Evolutionary conservation across 2,329 filamentous ascomycete genomes (phyloP), one percentile per base, ranked within the genome.

Genomic region (Fusarium mangiferae): DNA sequence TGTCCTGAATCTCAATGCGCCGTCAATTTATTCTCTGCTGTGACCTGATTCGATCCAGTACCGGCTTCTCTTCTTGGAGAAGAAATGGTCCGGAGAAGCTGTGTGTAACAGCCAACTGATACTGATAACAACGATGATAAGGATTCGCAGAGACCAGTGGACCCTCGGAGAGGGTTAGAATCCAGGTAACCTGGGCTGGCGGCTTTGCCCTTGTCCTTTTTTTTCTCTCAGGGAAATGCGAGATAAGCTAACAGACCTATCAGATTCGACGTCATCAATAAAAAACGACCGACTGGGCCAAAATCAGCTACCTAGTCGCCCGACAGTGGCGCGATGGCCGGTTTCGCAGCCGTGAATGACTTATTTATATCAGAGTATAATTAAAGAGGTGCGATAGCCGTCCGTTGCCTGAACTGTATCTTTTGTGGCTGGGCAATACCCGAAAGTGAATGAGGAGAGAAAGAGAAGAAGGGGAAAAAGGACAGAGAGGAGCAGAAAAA

Each of bases 181-280:
- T 46, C 44, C 28, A 30, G 28, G 28, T 22, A 46, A 52, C n/a
- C 18, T 15, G 33, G 35, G 18, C 49, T 38, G 35, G 49, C 35
- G 33, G 24, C 33, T 38, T 54, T 26, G 14, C 49, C 33, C 49
- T 54, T 54, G 49, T 54, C 49, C n/a, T 64, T 72, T 67, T 67
- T 48, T 59, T 26, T 54, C 63, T 68, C 71, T 88, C 77, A 88
- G 81, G 87, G 88, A 81, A 88, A 84, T 72, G 86, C 85, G 80
- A 89, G 87, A 89, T 89, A 88, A 87, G 87, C 84, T 81, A 84
- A 62, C 39, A 62, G 83, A 83, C 84, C 87, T 87, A 87, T 88
- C 84, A 83, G 84, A 68, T 72, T 72, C 59, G 59, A 74, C 84
- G 87, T 89, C 87, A 90, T 89, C 86, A 72, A 66, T 63, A 72